phyloP scores from a whole-genome alignment of 177 flowering plant genomes.

The Vitis hybrid region DNA sequence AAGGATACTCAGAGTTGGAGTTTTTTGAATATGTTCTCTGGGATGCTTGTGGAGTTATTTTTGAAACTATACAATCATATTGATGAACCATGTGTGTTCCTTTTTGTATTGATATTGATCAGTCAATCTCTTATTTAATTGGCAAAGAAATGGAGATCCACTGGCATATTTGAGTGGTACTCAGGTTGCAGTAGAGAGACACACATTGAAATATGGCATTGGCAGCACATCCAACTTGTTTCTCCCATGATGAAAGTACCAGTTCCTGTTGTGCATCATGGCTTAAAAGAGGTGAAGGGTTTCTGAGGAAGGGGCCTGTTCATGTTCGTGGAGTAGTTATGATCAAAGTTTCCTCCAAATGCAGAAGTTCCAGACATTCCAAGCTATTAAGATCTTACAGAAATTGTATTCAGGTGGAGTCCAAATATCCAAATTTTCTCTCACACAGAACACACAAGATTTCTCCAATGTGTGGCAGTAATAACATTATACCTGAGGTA shows the following conservation, averaged over 20 bases:
- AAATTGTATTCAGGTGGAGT: conserved; percentile 6
- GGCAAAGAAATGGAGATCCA: background rate
- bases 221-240: conserved; percentile 28
- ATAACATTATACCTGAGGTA: conserved; percentile 33
- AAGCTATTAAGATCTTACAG: conserved; percentile 12
- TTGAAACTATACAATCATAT: too few species aligned
- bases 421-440: conserved; percentile 16
- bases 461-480: conserved; percentile 7
- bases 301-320: conserved; percentile 16
- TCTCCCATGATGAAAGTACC: conserved; percentile 23
- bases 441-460: conserved; percentile 14
- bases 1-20: background rate
- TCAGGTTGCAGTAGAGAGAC: conserved; percentile 28
- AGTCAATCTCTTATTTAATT: too few species aligned
- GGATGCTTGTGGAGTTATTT: background rate
- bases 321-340: conserved; percentile 18
- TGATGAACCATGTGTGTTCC: too few species aligned
- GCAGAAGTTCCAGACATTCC: conserved; percentile 22
- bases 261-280: conserved; percentile 17
- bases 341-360: conserved; percentile 21
- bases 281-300: conserved; percentile 13
- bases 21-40: background rate
- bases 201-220: conserved; percentile 36
- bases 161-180: background rate
- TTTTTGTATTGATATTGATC: too few species aligned